These are phyloP conservation scores for Yamadazyma atlantica DNA, from an alignment of 1,139 yeast genomes.

Conservation along the genomic window DNA sequence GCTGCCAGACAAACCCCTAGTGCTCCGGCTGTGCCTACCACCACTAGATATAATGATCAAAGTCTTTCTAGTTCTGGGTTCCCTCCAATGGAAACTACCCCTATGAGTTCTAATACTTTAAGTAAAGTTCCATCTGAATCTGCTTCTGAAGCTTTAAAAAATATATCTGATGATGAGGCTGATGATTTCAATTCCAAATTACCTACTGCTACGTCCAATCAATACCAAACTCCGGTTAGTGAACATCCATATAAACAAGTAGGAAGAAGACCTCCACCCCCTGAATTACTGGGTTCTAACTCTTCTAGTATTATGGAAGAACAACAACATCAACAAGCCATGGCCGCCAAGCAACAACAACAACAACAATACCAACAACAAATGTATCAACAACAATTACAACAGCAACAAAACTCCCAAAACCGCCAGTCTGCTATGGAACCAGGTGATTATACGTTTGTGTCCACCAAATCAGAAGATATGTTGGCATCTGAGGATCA, in stretches of 20 bases:
- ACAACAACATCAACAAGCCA: conserved; percentile 11
- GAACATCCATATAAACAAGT: conserved; percentile 27
- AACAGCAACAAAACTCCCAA: conserved; percentile 9
- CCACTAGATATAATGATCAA: not conserved
- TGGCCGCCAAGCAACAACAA: conserved; percentile 15
- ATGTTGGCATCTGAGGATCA: conserved; percentile 4
- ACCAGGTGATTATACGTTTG: conserved; percentile 23
- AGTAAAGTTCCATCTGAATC: conserved; percentile 9
- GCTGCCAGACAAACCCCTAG: conserved; percentile 10
- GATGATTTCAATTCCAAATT: conserved; percentile 19
- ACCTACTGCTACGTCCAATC: conserved; percentile 37
- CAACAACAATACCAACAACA: conserved; percentile 8
- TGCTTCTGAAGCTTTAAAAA: conserved; percentile 5
- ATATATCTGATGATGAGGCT: conserved; percentile 16
- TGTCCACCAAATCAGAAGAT: conserved; percentile 21
- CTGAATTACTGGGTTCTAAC: conserved; percentile 9
- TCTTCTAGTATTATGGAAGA: too few species aligned
- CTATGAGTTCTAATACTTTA: conserved; percentile 10
- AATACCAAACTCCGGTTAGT: conserved; percentile 31
- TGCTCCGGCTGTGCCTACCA: conserved; percentile 3
- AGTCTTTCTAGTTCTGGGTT: conserved; percentile 12
- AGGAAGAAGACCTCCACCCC: conserved; percentile 26
- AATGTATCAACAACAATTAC: conserved; percentile 9
- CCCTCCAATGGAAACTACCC: conserved; percentile 17
- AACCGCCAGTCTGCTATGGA: conserved; percentile 6